A percentile compares a stretch with the other conserved stretches of the same genome.
These are phyloP conservation scores for Phlebopus sp. DNA, from an alignment of 1,284 basidiomycete genomes.

Conservation along the genomic window DNA sequence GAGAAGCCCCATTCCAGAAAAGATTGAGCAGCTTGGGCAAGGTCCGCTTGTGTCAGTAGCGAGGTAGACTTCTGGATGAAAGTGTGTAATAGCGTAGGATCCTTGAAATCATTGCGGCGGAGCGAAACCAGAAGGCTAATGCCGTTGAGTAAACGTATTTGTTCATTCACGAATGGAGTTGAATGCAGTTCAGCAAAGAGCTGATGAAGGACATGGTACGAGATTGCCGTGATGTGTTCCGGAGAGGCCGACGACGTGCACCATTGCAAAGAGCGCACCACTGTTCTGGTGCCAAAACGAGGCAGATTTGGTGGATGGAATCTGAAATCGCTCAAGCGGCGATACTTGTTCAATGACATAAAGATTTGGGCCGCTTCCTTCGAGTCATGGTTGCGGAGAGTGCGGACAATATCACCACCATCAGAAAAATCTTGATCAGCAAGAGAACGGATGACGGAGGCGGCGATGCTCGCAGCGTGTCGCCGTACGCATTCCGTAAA, in stretches of 20 bases:
- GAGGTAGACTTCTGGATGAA: conserved; percentile 68
- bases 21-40: conserved; percentile 67
- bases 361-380: conserved; percentile 43
- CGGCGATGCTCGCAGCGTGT: conserved; percentile 54
- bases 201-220: conserved; percentile 76
- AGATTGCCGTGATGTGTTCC: conserved; percentile 47
- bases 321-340: conserved; percentile 44
- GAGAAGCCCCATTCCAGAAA: conserved; percentile 77
- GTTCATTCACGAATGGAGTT: conserved; percentile 83
- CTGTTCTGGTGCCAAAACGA: conserved; percentile 43
- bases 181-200: conserved; percentile 68
- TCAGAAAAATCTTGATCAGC: conserved; percentile 55
- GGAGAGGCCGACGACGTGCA: conserved; percentile 39
- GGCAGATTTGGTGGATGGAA: conserved; percentile 65
- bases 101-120: conserved; percentile 52
- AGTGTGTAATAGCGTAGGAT: conserved; percentile 59
- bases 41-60: conserved; percentile 66
- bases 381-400: conserved; percentile 38
- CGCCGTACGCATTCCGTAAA: conserved; percentile 41
- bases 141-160: conserved; percentile 73
- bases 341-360: conserved; percentile 48
- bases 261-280: conserved; percentile 63
- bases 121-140: conserved; percentile 72
- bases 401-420: conserved; percentile 45
- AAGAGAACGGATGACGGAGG: conserved; percentile 56